A percentile compares a stretch with the other conserved stretches of the same genome.
These are phyloP conservation scores for Lepidium africanum DNA, from an alignment of 345 rosid genomes.

Conservation along the genomic window DNA sequence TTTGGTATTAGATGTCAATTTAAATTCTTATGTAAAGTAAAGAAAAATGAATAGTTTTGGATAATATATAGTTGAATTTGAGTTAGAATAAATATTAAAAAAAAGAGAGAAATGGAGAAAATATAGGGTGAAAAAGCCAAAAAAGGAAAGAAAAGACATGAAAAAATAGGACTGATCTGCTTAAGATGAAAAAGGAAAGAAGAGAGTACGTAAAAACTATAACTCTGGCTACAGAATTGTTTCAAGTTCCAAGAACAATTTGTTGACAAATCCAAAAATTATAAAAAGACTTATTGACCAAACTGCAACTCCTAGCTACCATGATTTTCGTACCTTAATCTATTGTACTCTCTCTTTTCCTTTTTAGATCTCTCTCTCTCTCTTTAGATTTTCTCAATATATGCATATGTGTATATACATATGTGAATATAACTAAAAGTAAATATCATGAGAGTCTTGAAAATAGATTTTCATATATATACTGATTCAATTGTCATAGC, in stretches of 20 bases:
- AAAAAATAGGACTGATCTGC: constrained; percentile 17
- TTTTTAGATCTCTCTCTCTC: not conserved
- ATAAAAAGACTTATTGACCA: constrained; percentile 24
- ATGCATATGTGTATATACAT: not conserved
- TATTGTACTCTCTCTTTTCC: constrained; percentile 13
- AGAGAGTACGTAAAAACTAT: constrained; percentile 17
- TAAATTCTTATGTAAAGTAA: no score
- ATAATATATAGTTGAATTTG: not conserved
- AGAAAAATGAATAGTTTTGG: not conserved
- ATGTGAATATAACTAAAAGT: not conserved
- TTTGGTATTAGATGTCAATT: not conserved
- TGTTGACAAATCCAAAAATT: not conserved
- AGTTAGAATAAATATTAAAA: not conserved
- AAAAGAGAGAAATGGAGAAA: not conserved
- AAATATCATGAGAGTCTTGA: not conserved
- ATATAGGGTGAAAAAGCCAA: constrained; percentile 1
- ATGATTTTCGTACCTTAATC: constrained; percentile 13
- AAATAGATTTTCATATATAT: not conserved
- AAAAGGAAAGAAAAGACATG: constrained; percentile 20
- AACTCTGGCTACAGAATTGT: constrained; percentile 11
- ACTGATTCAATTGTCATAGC: not conserved
- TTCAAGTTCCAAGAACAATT: constrained; percentile 24
- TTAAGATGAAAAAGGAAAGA: constrained; percentile 32
- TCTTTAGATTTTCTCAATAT: not conserved
- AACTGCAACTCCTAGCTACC: constrained; percentile 8